A percentile compares a stretch with the other conserved stretches of the same genome.
phyloP scores from a whole-genome alignment of 75 land plant species.

The Cupressus sempervirens region DNA sequence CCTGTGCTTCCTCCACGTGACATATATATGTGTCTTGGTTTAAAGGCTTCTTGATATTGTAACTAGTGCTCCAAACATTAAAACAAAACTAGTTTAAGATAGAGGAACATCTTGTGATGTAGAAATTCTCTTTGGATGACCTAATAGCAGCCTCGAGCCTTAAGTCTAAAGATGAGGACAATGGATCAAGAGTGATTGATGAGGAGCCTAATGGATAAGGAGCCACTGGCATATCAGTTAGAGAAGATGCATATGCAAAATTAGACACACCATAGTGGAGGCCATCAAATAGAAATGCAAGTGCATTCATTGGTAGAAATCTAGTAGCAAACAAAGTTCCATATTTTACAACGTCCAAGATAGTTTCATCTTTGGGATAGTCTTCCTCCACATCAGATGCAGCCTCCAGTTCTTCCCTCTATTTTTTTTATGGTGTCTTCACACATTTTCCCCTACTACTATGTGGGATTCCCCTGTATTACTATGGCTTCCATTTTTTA shows the following conservation, averaged over 20 bases:
- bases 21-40: no score
- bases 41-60: not conserved
- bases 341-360: no score
- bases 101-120: slow-evolving; percentile 12
- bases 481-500: slow-evolving; percentile 64
- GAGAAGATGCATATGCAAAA: slow-evolving; percentile 89
- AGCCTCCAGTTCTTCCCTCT: no score
- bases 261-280: no score
- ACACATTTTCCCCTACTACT: no score
- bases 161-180: slow-evolving; percentile 31
- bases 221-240: slow-evolving; percentile 78
- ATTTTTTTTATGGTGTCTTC: no score
- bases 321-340: no score
- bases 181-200: slow-evolving; percentile 39
- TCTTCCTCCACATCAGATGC: slow-evolving; percentile 60
- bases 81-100: slow-evolving; percentile 16
- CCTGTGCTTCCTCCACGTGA: no score
- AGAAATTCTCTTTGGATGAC: slow-evolving; percentile 11
- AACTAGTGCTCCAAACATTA: slow-evolving; percentile 1
- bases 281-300: no score
- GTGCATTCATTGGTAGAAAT: no score
- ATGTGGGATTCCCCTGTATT: no score
- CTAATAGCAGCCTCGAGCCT: slow-evolving; percentile 9
- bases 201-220: slow-evolving; percentile 56
- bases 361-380: no score